Base-by-base conservation (phyloP, 2,329 filamentous ascomycete genomes). In the Berkeleyomyces rouxiae region DNA sequence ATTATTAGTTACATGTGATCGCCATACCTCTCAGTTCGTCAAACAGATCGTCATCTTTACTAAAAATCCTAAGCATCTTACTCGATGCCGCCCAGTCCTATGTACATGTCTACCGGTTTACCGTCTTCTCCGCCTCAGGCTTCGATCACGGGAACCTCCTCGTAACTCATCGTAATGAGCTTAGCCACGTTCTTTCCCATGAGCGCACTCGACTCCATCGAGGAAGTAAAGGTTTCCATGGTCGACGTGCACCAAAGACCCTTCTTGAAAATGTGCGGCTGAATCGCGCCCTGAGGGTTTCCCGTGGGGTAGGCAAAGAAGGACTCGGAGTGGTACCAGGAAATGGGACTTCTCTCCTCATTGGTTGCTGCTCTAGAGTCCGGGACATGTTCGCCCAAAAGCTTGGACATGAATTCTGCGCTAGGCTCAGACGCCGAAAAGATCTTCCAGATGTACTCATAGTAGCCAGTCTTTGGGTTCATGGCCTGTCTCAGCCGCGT, bases 171-270 rank as follows among this genome's bases (percentile, higher is more conserved):
- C 0, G 84, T 78, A 55, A 92, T 77, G 61, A 93, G 74, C 66
- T 78, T 79, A 7, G 88, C 89, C 23, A 93, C 84, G 70, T 93
- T 93, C 80, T 82, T 89, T 0, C 93, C 93, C 83, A 93, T 93
- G 67, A 97, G 73, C 1, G 89, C 87, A 71, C 85, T 96, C 5
- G 93, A 96, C 77, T 99, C 93, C 93, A 99, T 97, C 0, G 90
- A 96, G 7, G 87, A 93, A 67, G 97, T 95, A 71, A 99, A 96
- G 67, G 86, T 86, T 74, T 97, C 92, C 51, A 97, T 95, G 2
- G 82, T 84, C 9, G 82, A 83, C 0, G 84, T 86, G 70, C 87
- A 87, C 72, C 84, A 93, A 11, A 92, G 69, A 0, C 82, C 82
- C 5, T 79, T 73, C 4, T 82, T 84, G 2, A 96, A 71, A 66